These are phyloP conservation scores for Parachlorella kessleri DNA, from an alignment of 139 green algal genomes.

Conservation along the genomic window DNA sequence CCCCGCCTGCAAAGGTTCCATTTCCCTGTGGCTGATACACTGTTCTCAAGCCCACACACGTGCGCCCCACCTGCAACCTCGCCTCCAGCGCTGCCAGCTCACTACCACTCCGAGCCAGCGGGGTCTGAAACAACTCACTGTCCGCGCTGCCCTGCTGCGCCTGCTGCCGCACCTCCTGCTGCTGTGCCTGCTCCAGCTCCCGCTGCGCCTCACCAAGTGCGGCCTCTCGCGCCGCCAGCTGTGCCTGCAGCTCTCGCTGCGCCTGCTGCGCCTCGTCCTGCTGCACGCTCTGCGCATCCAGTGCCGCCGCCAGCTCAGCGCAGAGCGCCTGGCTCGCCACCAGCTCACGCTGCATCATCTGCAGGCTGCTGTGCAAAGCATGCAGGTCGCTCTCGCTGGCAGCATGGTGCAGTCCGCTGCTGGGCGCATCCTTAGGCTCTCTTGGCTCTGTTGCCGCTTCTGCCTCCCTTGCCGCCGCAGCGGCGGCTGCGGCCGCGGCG, in stretches of 20 bases:
- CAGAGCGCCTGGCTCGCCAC: neutral
- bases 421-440: no score
- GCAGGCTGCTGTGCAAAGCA: neutral
- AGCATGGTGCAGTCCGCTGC: neutral
- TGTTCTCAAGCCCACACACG: no score
- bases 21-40: no score
- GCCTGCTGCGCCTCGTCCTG: neutral
- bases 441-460: neutral
- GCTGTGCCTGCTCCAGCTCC: no score
- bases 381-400: neutral
- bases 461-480: neutral
- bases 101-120: neutral
- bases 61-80: no score
- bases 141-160: no score
- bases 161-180: no score
- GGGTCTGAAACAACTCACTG: no score
- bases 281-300: neutral
- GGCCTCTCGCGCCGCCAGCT: neutral
- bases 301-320: neutral
- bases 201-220: no score
- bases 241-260: neutral
- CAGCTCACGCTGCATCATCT: neutral
- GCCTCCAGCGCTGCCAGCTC: neutral
- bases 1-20: no score
- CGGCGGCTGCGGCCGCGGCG: neutral